phyloP scores from a whole-genome alignment of 1,284 basidiomycete genomes.

The Cryptococcus sp. region DNA sequence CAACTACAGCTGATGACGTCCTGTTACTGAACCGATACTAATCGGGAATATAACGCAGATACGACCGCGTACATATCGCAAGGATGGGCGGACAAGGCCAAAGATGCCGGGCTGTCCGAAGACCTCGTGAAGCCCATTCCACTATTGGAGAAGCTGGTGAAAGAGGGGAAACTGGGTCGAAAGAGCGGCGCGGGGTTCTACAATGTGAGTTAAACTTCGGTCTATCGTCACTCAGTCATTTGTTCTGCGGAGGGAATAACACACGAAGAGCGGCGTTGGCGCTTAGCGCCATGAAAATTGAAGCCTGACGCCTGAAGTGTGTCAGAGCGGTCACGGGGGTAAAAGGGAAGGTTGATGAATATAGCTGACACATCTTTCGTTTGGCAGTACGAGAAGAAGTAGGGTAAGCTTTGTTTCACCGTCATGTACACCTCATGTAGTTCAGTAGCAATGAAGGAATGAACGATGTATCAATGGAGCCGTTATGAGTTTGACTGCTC shows the following conservation, averaged over 20 bases:
- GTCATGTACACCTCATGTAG: too few species aligned
- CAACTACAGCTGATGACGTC: not conserved
- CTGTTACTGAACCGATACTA: not conserved
- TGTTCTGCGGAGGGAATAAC: too few species aligned
- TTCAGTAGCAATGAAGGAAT: too few species aligned
- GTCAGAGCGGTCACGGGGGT: too few species aligned
- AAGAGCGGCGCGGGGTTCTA: conserved; percentile 58
- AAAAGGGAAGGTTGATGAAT: not conserved
- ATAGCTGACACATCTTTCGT: conserved; percentile 1
- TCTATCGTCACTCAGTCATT: too few species aligned
- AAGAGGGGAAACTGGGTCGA: conserved; percentile 59
- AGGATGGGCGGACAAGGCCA: conserved; percentile 60
- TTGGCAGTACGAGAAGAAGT: conserved; percentile 17
- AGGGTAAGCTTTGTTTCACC: conserved; percentile 7
- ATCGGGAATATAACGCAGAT: conserved; percentile 24
- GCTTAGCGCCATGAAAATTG: too few species aligned
- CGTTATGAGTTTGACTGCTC: too few species aligned
- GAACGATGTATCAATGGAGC: too few species aligned
- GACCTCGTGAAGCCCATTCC: conserved; percentile 56
- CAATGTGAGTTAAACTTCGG: conserved; percentile 40
- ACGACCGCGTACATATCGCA: conserved; percentile 57
- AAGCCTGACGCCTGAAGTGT: not conserved
- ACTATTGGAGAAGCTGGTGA: conserved; percentile 58
- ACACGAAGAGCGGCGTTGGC: too few species aligned
- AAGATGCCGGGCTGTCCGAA: conserved; percentile 52